Evolutionary conservation across 129 eudicot species (phyloP).

Genomic region (Heracleum sosnowskyi): DNA sequence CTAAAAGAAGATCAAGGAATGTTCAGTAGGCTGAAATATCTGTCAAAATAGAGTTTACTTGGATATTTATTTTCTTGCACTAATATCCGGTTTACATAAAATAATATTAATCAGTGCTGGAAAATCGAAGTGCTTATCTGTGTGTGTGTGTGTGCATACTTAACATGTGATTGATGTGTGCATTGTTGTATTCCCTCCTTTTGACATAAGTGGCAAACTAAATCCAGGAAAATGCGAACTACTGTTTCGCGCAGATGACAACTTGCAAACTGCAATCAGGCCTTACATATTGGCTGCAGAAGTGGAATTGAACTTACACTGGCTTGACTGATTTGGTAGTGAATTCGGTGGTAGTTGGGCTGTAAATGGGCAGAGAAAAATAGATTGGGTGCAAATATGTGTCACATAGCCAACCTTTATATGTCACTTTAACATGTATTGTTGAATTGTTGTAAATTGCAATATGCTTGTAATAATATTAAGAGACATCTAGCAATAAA

Average conservation of each 20-base stretch:
- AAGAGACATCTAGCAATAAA: neutral
- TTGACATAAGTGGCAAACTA: neutral
- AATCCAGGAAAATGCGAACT: neutral
- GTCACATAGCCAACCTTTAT: neutral
- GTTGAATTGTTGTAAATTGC: neutral
- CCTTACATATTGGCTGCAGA: neutral
- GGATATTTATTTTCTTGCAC: neutral
- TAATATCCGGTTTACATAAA: neutral
- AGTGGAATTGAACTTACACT: neutral
- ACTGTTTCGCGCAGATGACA: no score
- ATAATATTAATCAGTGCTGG: neutral
- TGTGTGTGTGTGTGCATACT: no score
- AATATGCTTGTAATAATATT: neutral
- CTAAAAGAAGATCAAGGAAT: neutral
- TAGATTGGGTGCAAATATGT: no score
- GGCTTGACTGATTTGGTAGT: neutral
- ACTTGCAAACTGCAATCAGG: no score
- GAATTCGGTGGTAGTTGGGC: neutral
- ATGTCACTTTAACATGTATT: neutral
- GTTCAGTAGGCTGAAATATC: neutral
- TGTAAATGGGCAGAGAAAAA: neutral
- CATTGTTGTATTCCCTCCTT: neutral
- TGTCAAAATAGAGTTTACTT: neutral
- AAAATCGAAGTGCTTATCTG: neutral
- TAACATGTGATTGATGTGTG: neutral